Evolutionary conservation across 2,329 filamentous ascomycete species (phyloP).

Genomic region (Colletotrichum zoysiae): DNA sequence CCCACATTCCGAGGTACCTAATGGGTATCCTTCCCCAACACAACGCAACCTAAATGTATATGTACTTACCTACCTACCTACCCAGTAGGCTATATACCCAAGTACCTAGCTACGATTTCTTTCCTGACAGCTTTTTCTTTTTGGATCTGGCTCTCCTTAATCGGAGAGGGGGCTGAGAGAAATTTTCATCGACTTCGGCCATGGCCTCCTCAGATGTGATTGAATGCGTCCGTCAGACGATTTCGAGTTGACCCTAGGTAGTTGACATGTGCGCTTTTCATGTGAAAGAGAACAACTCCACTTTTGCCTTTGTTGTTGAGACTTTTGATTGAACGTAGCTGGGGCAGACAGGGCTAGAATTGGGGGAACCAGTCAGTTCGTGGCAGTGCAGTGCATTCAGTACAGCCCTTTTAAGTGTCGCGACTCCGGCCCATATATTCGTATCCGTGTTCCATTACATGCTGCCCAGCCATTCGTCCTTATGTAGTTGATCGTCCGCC

Average conservation of each 20-base stretch:
- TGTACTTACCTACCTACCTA: no score
- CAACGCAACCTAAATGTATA: not conserved
- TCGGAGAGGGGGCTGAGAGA: not conserved
- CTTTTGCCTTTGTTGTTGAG: conserved; percentile 38
- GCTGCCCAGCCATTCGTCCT: conserved; percentile 26
- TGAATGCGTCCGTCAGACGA: conserved; percentile 33
- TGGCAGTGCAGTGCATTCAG: conserved; percentile 11
- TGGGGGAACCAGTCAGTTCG: conserved; percentile 10
- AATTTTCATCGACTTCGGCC: conserved; percentile 10
- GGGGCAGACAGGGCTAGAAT: conserved; percentile 25
- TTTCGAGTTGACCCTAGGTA: conserved; percentile 27
- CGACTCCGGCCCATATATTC: conserved; percentile 24
- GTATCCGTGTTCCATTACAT: conserved; percentile 31
- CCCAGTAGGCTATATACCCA: no score
- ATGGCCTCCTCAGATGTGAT: conserved; percentile 25
- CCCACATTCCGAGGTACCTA: conserved; percentile 18
- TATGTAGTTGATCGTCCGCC: not conserved
- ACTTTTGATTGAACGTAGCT: conserved; percentile 29
- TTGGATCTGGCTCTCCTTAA: not conserved
- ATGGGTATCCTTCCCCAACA: conserved; percentile 10
- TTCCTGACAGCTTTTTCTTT: not conserved
- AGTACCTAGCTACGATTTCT: no score
- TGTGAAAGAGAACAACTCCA: conserved; percentile 38
- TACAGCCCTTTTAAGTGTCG: conserved; percentile 5
- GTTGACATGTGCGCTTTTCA: conserved; percentile 30